Conservation (phyloP, 2,329 filamentous ascomycete species). For the Lasiodiplodia gonubiensis region DNA sequence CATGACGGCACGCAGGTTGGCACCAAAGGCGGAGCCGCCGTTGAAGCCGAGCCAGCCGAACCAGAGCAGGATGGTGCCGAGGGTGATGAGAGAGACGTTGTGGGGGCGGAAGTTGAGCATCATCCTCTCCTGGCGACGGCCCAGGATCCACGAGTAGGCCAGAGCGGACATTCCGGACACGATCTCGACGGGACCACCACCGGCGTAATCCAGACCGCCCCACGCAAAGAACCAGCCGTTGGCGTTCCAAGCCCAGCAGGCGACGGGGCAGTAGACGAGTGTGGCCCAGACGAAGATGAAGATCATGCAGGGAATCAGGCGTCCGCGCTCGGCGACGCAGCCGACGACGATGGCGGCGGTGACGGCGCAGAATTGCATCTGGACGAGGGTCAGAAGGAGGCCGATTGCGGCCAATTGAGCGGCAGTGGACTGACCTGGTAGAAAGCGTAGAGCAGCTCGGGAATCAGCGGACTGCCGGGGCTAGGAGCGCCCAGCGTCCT, state of each 20-base stretch:
- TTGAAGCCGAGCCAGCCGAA: constrained; percentile 99
- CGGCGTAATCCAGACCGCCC: constrained; percentile 94
- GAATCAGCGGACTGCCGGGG: constrained; percentile 84
- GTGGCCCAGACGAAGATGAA: constrained; percentile 98
- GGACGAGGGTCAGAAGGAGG: constrained; percentile 31
- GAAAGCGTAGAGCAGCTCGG: constrained; percentile 89
- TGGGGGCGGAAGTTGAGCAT: constrained; percentile 94
- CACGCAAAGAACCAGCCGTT: constrained; percentile 93
- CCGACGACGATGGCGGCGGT: constrained; percentile 92
- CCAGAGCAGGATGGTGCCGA: constrained; percentile 95
- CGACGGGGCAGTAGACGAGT: constrained; percentile 93
- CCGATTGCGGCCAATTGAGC: neutral
- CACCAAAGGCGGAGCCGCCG: constrained; percentile 91
- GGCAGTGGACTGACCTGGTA: constrained; percentile 70
- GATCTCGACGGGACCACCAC: constrained; percentile 96
- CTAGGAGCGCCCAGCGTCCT: constrained; percentile 84
- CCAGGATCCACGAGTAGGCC: constrained; percentile 94
- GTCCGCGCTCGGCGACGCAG: constrained; percentile 90
- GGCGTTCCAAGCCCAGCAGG: constrained; percentile 95
- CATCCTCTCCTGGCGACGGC: constrained; percentile 97
- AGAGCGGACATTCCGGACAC: constrained; percentile 90
- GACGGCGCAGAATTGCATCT: constrained; percentile 98
- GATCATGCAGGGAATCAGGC: constrained; percentile 90
- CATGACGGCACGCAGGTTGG: constrained; percentile 92
- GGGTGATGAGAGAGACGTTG: constrained; percentile 96